A percentile compares a stretch with the other conserved stretches of the same genome.
These are phyloP conservation scores for Setaria viridis DNA, from an alignment of 202 grass and related monocot genomes.

Conservation along the genomic window DNA sequence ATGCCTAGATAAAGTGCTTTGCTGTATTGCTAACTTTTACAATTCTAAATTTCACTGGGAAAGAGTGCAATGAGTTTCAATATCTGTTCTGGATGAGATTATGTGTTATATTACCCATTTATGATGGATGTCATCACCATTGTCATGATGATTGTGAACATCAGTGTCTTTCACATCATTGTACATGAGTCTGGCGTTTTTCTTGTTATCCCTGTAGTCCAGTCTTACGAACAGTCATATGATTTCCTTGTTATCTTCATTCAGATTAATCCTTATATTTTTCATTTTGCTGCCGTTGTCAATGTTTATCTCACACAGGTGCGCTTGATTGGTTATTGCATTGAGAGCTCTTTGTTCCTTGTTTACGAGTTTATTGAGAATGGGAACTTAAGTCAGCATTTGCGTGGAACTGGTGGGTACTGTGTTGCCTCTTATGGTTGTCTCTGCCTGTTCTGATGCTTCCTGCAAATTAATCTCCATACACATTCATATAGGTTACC, in stretches of 20 bases:
- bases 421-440: conserved; percentile 16
- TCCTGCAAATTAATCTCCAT: conserved; percentile 38
- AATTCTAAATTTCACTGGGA: too few relatives aligned
- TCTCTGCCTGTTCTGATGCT: conserved; percentile 30
- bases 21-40: not conserved
- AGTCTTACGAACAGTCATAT: not conserved
- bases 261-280: not conserved
- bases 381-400: conserved; percentile 90
- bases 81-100: not conserved
- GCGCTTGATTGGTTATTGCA: conserved; percentile 96
- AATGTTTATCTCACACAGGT: conserved; percentile 61
- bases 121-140: not conserved
- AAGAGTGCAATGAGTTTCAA: not conserved
- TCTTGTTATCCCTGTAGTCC: not conserved
- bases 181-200: not conserved
- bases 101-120: not conserved
- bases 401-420: conserved; percentile 71
- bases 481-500: conserved; percentile 57
- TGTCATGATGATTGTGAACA: not conserved
- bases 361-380: conserved; percentile 95
- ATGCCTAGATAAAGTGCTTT: not conserved
- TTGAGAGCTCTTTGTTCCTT: conserved; percentile 82
- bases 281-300: conserved; percentile 13
- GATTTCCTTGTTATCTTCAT: conserved; percentile 13
- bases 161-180: not conserved